Evolutionary conservation across 257 asterid species (phyloP), one percentile per base, ranked within the genome.

Genomic region (Penstemon barbatus): DNA sequence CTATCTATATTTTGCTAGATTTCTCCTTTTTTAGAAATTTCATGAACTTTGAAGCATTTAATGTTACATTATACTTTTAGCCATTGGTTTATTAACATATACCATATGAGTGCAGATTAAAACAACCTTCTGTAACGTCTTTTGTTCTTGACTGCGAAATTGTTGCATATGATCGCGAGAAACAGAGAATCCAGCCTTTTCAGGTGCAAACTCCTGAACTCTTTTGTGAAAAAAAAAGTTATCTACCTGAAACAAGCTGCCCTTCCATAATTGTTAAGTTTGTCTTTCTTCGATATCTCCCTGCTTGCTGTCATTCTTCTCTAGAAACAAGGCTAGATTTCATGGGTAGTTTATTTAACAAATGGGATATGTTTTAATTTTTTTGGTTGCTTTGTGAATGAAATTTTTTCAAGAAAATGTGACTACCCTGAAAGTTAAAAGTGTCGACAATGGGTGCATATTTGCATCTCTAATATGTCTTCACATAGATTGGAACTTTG

Each of bases 141-240:
- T 92, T 92, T 78, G 97, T 92, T 80, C 97, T 94, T 51, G 97
- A 94, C 71, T 94, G 99, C 43, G 99, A 94, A 80, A 79, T 91
- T 77, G 99, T 94, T 77, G 99, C 97, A 71, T 91, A 80, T 15
- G 97, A 91, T 54, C 96, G 92, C 45, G 93, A 89, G 84, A 89
- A 91, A 71, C 95, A 87, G 79, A 94, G 81, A 79, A 94, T 94
- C 69, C 89, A 76, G 70, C 97, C 99, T 51, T 94, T 94, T 71
- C 96, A 94, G 97, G 99, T 94, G 65, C 64, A 57, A 36, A 36
- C 7, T 42, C 51, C 57, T 49, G 3, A 8, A 39, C 49, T 40
- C 18, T 19, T 45, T 68, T 55, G n/a, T 69, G 56, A 78, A 41
- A 44, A 67, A 54, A 11, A 36, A 65, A 52, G 55, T 18, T 46